Percentiles rank a stretch among this genome's conserved stretches.
phyloP scores from a whole-genome alignment of 2,329 filamentous ascomycete species.

The Fusarium irregulare region DNA sequence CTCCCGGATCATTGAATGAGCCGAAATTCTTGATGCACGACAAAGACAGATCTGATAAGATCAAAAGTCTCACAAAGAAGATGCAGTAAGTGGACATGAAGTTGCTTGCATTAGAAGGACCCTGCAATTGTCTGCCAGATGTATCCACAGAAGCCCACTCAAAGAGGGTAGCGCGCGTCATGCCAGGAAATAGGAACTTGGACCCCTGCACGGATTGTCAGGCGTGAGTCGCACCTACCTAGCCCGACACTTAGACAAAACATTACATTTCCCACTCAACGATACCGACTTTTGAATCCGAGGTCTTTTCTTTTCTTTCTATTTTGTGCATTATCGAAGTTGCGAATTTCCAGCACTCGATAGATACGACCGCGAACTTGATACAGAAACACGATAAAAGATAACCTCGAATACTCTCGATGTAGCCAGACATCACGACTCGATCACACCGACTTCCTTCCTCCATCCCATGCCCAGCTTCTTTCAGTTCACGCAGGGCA shows the following conservation, averaged over 20 bases:
- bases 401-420: slow-evolving; percentile 22
- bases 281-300: slow-evolving; percentile 21
- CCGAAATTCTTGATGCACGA: background rate
- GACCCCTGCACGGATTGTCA: slow-evolving; percentile 34
- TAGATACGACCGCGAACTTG: background rate
- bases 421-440: slow-evolving; percentile 34
- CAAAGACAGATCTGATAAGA: background rate
- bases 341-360: background rate
- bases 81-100: background rate
- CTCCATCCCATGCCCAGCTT: slow-evolving; percentile 67
- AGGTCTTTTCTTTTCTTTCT: background rate
- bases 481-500: slow-evolving; percentile 75
- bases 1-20: too few relatives aligned
- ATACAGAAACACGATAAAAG: background rate
- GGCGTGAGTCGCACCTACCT: slow-evolving; percentile 23
- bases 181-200: slow-evolving; percentile 21
- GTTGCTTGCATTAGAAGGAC: slow-evolving; percentile 2
- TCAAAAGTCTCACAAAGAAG: background rate
- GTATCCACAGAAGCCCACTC: slow-evolving; percentile 23
- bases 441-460: slow-evolving; percentile 22
- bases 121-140: slow-evolving; percentile 9
- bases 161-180: slow-evolving; percentile 27
- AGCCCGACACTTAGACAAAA: slow-evolving; percentile 25
- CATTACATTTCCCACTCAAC: slow-evolving; percentile 3
- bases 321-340: background rate